Percentiles rank a stretch among this genome's conserved stretches.
Conservation (phyloP, 768 basidiomycete species). For the Psilocybe tampanensis region DNA sequence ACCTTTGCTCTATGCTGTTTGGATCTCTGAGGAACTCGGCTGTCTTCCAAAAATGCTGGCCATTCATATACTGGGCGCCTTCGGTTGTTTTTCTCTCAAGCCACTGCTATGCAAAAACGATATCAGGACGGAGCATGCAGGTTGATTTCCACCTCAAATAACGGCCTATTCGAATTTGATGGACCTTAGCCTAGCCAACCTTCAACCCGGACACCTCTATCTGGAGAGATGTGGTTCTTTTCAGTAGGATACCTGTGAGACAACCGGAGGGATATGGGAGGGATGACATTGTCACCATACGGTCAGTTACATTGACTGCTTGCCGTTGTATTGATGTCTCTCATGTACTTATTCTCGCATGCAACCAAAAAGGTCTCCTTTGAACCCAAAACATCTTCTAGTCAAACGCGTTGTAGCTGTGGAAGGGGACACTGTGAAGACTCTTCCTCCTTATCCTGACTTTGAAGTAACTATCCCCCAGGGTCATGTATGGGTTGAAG, state of each 20-base stretch:
- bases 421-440: slow-evolving; percentile 64
- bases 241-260: slow-evolving; percentile 52
- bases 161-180: slow-evolving; percentile 12
- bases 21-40: not conserved
- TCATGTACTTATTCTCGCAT: not conserved
- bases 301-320: slow-evolving; percentile 35
- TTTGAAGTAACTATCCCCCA: slow-evolving; percentile 53
- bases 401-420: slow-evolving; percentile 70
- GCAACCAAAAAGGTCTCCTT: slow-evolving; percentile 52
- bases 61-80: slow-evolving; percentile 61
- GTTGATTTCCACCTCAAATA: slow-evolving; percentile 33
- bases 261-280: slow-evolving; percentile 39
- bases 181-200: slow-evolving; percentile 49
- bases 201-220: slow-evolving; percentile 71
- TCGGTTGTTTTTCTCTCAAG: slow-evolving; percentile 47
- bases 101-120: slow-evolving; percentile 50
- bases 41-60: slow-evolving; percentile 13
- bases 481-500: slow-evolving; percentile 80
- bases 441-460: slow-evolving; percentile 69
- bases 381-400: slow-evolving; percentile 50
- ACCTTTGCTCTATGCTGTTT: too few relatives aligned
- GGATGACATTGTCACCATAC: slow-evolving; percentile 68
- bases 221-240: slow-evolving; percentile 64
- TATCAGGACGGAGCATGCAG: slow-evolving; percentile 77
- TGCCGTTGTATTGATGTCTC: too few relatives aligned